Evolutionary conservation across 1,139 yeast species (phyloP).

Genomic region (Hanseniaspora gamundiae): DNA sequence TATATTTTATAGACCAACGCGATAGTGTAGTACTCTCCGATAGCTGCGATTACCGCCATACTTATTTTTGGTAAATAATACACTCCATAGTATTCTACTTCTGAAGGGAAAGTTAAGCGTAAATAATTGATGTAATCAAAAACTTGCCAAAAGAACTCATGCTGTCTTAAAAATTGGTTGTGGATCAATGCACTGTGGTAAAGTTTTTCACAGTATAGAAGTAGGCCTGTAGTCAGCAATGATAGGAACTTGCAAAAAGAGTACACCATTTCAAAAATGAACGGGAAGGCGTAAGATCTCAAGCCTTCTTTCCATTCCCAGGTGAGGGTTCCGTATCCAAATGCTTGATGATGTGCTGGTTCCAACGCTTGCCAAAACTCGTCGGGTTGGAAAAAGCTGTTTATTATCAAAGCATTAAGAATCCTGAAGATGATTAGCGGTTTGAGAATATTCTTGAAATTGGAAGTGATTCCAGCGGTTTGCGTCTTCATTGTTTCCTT

Average conservation of each 20-base stretch:
- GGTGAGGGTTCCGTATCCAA: slow-evolving; percentile 73
- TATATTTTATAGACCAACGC: slow-evolving; percentile 31
- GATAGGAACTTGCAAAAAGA: background rate
- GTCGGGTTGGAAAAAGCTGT: slow-evolving; percentile 89
- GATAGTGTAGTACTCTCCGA: slow-evolving; percentile 55
- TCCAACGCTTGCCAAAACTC: slow-evolving; percentile 90
- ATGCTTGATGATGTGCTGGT: slow-evolving; percentile 71
- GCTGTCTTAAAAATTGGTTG: background rate
- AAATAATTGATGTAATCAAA: slow-evolving; percentile 10
- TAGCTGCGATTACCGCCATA: slow-evolving; percentile 59
- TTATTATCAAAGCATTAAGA: slow-evolving; percentile 48
- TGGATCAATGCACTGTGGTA: background rate
- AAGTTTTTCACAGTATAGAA: background rate
- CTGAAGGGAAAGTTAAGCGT: slow-evolving; percentile 6
- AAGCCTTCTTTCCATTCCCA: slow-evolving; percentile 89
- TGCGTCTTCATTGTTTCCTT: background rate
- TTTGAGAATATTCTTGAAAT: background rate
- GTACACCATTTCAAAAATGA: slow-evolving; percentile 36
- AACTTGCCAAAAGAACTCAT: slow-evolving; percentile 18
- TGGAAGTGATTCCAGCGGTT: background rate
- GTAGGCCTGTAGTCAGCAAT: background rate
- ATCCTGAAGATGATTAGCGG: slow-evolving; percentile 33
- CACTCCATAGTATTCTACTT: slow-evolving; percentile 25
- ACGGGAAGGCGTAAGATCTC: slow-evolving; percentile 72
- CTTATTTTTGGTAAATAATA: slow-evolving; percentile 47